Evolutionary conservation across 441 rosid genomes (phyloP).

Genomic region (Populus hybrid): DNA sequence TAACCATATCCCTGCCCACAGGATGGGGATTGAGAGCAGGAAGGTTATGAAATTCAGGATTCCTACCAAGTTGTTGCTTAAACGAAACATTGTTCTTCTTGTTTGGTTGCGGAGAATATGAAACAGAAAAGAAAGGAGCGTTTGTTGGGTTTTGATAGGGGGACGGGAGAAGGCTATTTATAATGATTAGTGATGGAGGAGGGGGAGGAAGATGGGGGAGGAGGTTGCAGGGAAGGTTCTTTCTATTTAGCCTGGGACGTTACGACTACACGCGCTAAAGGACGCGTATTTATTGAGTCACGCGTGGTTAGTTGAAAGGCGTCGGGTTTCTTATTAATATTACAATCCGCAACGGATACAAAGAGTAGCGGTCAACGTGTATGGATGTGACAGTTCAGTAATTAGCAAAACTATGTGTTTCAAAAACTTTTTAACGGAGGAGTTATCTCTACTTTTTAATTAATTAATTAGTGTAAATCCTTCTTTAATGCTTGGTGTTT

Average conservation of each 20-base stretch:
- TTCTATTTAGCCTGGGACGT: not conserved
- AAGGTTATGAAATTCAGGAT: conserved; percentile 63
- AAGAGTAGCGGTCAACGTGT: too few species aligned
- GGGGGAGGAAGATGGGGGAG: too few species aligned
- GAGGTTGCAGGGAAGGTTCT: not conserved
- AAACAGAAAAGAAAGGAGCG: not conserved
- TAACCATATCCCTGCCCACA: conserved; percentile 64
- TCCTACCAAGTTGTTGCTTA: conserved; percentile 64
- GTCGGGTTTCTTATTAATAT: not conserved
- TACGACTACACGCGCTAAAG: too few species aligned
- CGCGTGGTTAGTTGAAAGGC: not conserved
- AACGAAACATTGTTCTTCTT: conserved; percentile 35
- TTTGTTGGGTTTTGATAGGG: not conserved
- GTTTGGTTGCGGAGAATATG: not conserved
- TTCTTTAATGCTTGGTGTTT: too few species aligned
- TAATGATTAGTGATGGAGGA: not conserved
- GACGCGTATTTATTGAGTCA: not conserved
- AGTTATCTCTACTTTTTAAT: too few species aligned
- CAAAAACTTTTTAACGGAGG: not conserved
- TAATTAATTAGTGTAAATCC: not conserved
- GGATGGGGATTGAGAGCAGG: conserved; percentile 64
- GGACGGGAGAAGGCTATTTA: not conserved
- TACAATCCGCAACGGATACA: too few species aligned
- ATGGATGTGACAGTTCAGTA: not conserved
- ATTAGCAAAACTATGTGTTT: not conserved